Evolutionary conservation across 208 protist genomes (phyloP).

Genomic region (Trypanosoma lewisi): DNA sequence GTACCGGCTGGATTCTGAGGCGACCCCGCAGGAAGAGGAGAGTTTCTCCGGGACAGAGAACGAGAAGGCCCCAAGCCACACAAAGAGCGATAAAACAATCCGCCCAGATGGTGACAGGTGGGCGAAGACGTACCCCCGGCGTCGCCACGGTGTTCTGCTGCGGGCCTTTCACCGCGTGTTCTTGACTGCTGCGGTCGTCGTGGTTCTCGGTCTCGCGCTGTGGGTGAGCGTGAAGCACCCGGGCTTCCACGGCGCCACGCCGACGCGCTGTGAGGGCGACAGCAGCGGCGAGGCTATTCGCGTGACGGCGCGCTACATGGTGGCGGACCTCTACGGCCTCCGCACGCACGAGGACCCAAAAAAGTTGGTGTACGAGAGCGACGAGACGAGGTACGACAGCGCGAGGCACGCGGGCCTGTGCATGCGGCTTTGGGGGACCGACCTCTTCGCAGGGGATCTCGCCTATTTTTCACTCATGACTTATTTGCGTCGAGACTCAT

Average conservation of each 20-base stretch:
- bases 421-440: conserved; percentile 7
- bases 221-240: conserved; percentile 22
- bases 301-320: conserved; percentile 20
- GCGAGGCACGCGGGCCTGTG: conserved; percentile 16
- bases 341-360: not conserved
- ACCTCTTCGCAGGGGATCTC: conserved; percentile 21
- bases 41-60: too few species aligned
- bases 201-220: conserved; percentile 9
- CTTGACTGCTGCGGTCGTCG: not conserved
- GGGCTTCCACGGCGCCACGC: conserved; percentile 7
- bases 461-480: conserved; percentile 26
- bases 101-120: not conserved
- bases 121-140: not conserved
- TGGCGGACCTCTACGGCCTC: conserved; percentile 19
- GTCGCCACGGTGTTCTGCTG: conserved; percentile 14
- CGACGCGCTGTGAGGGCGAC: conserved; percentile 14
- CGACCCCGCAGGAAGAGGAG: not conserved
- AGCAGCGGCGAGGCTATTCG: conserved; percentile 8
- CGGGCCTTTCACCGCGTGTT: conserved; percentile 19
- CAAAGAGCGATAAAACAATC: not conserved
- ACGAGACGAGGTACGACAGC: conserved; percentile 2
- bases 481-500: conserved; percentile 18
- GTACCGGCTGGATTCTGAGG: not conserved
- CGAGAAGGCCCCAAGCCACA: not conserved
- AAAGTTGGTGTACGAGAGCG: conserved; percentile 10